Evolutionary conservation across 179 eudicot genomes (phyloP).

Genomic region (Patellifolia procumbens): DNA sequence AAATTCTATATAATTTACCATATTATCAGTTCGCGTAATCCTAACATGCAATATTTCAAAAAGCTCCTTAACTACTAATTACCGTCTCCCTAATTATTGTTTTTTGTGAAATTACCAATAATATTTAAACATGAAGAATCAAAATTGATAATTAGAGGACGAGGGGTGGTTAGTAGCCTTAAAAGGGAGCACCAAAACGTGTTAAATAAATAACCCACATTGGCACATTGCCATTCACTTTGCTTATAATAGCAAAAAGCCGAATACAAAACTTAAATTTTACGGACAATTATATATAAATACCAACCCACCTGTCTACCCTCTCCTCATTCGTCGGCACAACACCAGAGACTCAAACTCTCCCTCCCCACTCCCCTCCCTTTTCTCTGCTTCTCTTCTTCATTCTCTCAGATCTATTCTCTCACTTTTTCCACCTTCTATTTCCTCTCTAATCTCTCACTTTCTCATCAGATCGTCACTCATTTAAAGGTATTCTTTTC

Average conservation of each 20-base stretch:
- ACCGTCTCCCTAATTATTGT: too few species aligned
- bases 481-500: slow-evolving; percentile 9
- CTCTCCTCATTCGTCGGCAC: slow-evolving; percentile 36
- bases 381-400: not conserved
- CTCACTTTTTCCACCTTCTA: not conserved
- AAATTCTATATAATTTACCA: too few species aligned
- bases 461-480: not conserved
- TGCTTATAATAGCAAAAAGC: not conserved
- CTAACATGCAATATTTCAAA: too few species aligned
- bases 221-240: not conserved
- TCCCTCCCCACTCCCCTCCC: not conserved
- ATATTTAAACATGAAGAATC: too few species aligned
- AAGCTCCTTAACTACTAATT: too few species aligned
- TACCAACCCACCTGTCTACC: slow-evolving; percentile 5
- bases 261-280: not conserved
- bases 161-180: too few species aligned
- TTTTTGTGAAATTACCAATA: too few species aligned
- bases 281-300: slow-evolving; percentile 28
- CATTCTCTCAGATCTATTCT: slow-evolving; percentile 29
- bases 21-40: too few species aligned
- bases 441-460: not conserved
- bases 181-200: slow-evolving; percentile 15
- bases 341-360: not conserved
- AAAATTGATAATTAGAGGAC: too few species aligned
- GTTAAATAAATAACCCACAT: slow-evolving; percentile 1